Evolutionary conservation across 345 rosid species (phyloP).

Genomic region (Hibiscus syriacus): DNA sequence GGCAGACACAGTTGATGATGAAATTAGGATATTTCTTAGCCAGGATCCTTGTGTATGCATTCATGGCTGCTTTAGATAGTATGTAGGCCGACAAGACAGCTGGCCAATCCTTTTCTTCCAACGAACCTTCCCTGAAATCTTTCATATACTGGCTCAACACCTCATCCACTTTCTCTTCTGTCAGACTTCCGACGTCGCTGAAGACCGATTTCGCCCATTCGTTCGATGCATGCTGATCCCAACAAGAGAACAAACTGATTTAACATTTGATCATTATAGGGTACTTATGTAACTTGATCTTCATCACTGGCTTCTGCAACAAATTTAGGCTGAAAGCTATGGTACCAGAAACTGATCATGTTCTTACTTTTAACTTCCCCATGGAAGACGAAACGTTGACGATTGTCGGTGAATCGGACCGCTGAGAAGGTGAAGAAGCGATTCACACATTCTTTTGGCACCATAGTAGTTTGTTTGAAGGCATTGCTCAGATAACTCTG

Average conservation of each 20-base stretch:
- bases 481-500: too few relatives aligned
- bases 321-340: not conserved
- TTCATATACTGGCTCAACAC: slow-evolving; percentile 17
- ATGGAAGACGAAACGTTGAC: too few relatives aligned
- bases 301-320: too few relatives aligned
- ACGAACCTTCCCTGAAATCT: slow-evolving; percentile 25
- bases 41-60: slow-evolving; percentile 26
- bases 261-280: too few relatives aligned
- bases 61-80: slow-evolving; percentile 24
- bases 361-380: too few relatives aligned
- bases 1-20: slow-evolving; percentile 21
- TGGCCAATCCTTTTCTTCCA: slow-evolving; percentile 24
- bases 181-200: slow-evolving; percentile 17
- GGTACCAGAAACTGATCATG: not conserved
- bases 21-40: slow-evolving; percentile 17
- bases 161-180: slow-evolving; percentile 26
- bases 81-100: slow-evolving; percentile 9
- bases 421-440: too few relatives aligned
- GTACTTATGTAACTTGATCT: too few relatives aligned
- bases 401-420: too few relatives aligned
- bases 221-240: slow-evolving; percentile 16
- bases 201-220: slow-evolving; percentile 25
- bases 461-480: too few relatives aligned
- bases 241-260: not conserved
- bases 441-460: too few relatives aligned